Evolutionary conservation across 2,329 filamentous ascomycete species (phyloP).

Genomic region (Nannizzia gypsea): DNA sequence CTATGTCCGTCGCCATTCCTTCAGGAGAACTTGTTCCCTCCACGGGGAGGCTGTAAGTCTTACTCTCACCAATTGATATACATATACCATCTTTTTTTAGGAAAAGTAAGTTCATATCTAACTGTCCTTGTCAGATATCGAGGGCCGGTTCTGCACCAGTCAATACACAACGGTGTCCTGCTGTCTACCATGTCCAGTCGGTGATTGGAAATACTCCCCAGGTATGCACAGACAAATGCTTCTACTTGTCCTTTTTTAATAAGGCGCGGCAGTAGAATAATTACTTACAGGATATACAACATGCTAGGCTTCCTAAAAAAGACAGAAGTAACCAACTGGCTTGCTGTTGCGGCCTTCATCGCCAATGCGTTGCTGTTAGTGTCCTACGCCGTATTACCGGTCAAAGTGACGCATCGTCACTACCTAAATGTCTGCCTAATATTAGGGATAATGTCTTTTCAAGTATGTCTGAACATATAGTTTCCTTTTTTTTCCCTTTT

Average conservation of each 20-base stretch:
- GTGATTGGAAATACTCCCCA: constrained; percentile 59
- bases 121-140: constrained; percentile 38
- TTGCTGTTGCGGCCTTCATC: constrained; percentile 62
- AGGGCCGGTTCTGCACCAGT: constrained; percentile 49
- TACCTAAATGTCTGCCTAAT: constrained; percentile 85
- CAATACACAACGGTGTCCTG: constrained; percentile 44
- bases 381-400: constrained; percentile 68
- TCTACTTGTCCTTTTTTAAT: no score
- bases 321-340: constrained; percentile 62
- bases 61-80: background rate
- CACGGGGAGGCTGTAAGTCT: constrained; percentile 51
- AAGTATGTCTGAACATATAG: constrained; percentile 45
- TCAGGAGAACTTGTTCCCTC: constrained; percentile 49
- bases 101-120: constrained; percentile 36
- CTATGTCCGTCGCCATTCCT: constrained; percentile 59
- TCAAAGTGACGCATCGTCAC: constrained; percentile 82
- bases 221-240: constrained; percentile 27
- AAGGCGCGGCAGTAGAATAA: background rate
- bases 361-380: constrained; percentile 64
- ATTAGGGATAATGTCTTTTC: constrained; percentile 63
- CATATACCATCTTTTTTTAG: constrained; percentile 19
- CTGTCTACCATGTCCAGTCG: constrained; percentile 82
- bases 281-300: constrained; percentile 2
- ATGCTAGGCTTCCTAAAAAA: constrained; percentile 42
- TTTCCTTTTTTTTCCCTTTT: no score